phyloP scores from a whole-genome alignment of 108 stramenopile genomes.

The Ochromonas danica region DNA sequence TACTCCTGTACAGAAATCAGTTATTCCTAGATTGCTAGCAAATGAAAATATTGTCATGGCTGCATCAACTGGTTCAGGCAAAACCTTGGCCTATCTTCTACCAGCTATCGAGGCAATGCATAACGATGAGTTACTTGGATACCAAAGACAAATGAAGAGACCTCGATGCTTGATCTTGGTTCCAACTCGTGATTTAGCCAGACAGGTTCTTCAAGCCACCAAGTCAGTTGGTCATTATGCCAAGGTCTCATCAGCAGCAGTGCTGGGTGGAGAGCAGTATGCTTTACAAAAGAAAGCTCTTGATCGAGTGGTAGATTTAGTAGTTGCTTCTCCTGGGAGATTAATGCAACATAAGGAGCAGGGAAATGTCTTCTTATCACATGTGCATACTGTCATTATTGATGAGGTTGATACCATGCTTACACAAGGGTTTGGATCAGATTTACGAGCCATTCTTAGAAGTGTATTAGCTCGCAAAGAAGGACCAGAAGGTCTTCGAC shows the following conservation, averaged over 20 bases:
- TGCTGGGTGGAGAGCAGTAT: constrained; percentile 84
- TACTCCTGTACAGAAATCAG: constrained; percentile 9
- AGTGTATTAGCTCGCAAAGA: neutral
- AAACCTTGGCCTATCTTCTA: constrained; percentile 21
- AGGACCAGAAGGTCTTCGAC: neutral
- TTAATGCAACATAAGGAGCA: constrained; percentile 84
- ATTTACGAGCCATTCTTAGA: constrained; percentile 56
- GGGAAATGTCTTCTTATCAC: constrained; percentile 44
- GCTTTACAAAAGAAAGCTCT: constrained; percentile 61
- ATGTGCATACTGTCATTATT: constrained; percentile 67
- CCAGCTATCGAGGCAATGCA: neutral
- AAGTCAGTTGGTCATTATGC: constrained; percentile 74
- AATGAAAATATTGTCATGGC: constrained; percentile 65
- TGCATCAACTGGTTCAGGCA: constrained; percentile 74
- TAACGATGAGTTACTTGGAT: neutral
- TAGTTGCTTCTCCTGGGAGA: constrained; percentile 88
- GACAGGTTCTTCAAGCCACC: constrained; percentile 70
- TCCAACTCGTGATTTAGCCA: constrained; percentile 86
- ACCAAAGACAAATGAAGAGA: constrained; percentile 57
- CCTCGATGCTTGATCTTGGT: constrained; percentile 83
- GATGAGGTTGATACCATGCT: constrained; percentile 99
- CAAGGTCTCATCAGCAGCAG: constrained; percentile 72
- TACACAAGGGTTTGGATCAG: constrained; percentile 88
- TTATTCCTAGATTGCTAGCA: constrained; percentile 1
- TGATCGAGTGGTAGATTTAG: constrained; percentile 61